Conservation (phyloP, 805 yeast genomes). For the Kodamaea sagamina region DNA sequence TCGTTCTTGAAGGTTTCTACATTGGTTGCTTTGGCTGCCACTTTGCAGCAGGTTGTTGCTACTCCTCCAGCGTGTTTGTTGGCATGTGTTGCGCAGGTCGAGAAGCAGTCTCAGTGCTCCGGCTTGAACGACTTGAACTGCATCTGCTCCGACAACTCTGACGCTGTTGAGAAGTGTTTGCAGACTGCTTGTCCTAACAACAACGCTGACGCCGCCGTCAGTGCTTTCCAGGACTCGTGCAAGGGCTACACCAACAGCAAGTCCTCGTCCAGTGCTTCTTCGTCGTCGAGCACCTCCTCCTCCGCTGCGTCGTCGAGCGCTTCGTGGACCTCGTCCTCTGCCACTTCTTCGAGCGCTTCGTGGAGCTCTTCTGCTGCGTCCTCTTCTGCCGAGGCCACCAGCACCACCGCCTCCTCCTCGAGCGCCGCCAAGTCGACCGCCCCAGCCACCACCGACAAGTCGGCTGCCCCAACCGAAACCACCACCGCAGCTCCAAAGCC, state of each 20-base stretch:
- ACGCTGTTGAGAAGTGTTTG: constrained; percentile 62
- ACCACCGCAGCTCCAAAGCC: constrained; percentile 13
- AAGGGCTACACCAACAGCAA: constrained; percentile 35
- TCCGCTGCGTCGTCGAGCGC: constrained; percentile 12
- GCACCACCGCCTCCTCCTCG: constrained; percentile 10
- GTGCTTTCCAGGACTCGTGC: constrained; percentile 59
- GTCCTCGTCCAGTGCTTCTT: constrained; percentile 25
- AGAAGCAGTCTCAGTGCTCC: constrained; percentile 56
- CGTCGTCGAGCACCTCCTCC: constrained; percentile 24
- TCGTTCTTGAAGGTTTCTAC: constrained; percentile 26
- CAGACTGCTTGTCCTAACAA: constrained; percentile 67
- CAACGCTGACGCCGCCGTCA: constrained; percentile 56
- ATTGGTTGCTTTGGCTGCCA: constrained; percentile 39
- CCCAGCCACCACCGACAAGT: constrained; percentile 11
- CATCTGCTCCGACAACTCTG: constrained; percentile 60
- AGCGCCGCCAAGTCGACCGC: constrained; percentile 14
- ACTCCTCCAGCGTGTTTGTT: constrained; percentile 91
- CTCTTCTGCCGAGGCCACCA: constrained; percentile 12
- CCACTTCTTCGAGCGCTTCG: constrained; percentile 9
- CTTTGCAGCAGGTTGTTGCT: constrained; percentile 45
- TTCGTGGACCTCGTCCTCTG: constrained; percentile 7
- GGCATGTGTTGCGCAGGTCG: constrained; percentile 81
- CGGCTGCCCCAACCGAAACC: constrained; percentile 12
- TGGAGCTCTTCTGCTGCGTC: constrained; percentile 9
- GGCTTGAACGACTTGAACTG: constrained; percentile 67